Base-by-base conservation (phyloP, 176 grass and related monocot species). In the Hsuehochloa calcarea region DNA sequence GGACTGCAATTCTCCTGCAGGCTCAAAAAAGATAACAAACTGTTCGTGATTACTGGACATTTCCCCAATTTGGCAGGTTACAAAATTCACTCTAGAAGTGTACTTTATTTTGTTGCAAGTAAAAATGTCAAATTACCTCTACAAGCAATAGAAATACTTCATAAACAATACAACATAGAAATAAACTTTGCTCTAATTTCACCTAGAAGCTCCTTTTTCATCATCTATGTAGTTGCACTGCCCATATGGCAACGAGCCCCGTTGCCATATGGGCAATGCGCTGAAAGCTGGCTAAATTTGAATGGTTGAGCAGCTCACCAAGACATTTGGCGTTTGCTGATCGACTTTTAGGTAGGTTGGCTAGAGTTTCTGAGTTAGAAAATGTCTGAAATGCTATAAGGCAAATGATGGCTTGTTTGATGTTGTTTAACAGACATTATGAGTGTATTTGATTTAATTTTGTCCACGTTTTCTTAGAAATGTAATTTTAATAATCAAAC, bases 11-110 rank as follows among this genome's bases (percentile, higher is more conserved):
- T 43, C 41, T 65, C 16, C 3, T 11, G 77, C 17, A 79, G 17
- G 19, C 8, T 20, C 17, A 54, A 54, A 52, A 19, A 19, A 54
- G 51, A 54, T 54, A 54, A 54, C 20, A 54, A 20, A 20, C 51
- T 6, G 17, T 6, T 54, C 17, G 0, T 6, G 1, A 20, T 20
- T 20, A 54, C 51, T 54, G 17, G 56, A 45, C 13, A 73, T 45
- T 45, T 49, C 20, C 68, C 6, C 26, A 61, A 83, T 41, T 46
- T 82, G 68, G 37, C 68, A 72, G 27, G 68, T 72, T 62, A 73
- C 69, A 22, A 10, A 73, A 50, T 12, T 38, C 35, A 65, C 20
- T 39, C 70, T 13, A 84, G 8, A 73, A 35, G 34, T 5, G 0
- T 49, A 37, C 10, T 66, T 37, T 37, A 65, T 35, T 5, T 63